These are phyloP conservation scores for Tetrahymena elliotti DNA, from an alignment of 73 alveolate species.

Conservation along the genomic window DNA sequence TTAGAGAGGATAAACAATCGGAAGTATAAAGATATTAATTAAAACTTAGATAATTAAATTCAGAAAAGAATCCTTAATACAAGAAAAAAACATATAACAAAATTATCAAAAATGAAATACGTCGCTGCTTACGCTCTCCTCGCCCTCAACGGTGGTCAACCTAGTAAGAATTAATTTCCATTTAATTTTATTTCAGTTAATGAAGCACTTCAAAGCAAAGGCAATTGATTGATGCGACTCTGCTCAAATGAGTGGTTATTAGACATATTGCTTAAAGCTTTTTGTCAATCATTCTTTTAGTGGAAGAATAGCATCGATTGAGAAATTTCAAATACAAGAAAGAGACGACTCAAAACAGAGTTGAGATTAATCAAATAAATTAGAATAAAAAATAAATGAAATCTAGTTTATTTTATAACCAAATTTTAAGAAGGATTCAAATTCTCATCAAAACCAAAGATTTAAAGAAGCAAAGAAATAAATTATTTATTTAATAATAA, in stretches of 20 bases:
- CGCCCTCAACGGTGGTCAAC: slow-evolving; percentile 1
- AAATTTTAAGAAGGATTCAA: background rate
- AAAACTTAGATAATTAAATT: background rate
- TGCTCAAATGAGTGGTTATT: background rate
- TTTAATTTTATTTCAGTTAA: background rate
- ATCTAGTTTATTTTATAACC: background rate
- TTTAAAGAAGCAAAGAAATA: background rate
- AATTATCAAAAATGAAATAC: background rate
- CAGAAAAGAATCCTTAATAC: background rate
- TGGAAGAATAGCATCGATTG: background rate
- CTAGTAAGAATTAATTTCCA: background rate
- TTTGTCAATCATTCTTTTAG: background rate
- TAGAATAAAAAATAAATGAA: background rate
- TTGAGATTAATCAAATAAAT: background rate
- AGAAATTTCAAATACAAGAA: background rate
- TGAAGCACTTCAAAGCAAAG: background rate
- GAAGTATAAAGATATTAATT: background rate
- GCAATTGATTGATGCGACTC: background rate
- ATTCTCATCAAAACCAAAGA: background rate
- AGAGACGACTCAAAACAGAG: background rate
- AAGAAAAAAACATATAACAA: background rate
- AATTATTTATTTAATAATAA: no score
- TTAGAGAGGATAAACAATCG: background rate
- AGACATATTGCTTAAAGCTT: background rate
- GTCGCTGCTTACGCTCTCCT: slow-evolving; percentile 5